Conservation (phyloP, 1,139 yeast species). For the Debaryomyces udenii region DNA sequence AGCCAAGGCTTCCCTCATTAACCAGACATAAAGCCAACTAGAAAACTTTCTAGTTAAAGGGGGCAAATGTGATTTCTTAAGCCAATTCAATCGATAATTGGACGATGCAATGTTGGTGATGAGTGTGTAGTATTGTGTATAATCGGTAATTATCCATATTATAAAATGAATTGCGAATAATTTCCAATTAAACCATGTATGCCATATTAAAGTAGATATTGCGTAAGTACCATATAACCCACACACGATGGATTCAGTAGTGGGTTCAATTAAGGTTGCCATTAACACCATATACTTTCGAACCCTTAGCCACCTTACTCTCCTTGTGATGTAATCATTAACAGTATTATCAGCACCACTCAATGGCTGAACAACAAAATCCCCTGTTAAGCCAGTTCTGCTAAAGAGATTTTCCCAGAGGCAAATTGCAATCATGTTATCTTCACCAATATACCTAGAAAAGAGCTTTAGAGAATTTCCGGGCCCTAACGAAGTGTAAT, state of each 20-base stretch:
- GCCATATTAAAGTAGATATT: constrained; percentile 49
- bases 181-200: constrained; percentile 32
- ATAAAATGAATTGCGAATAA: constrained; percentile 57
- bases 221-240: constrained; percentile 72
- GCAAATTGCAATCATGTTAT: constrained; percentile 88
- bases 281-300: constrained; percentile 84
- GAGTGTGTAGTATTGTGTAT: constrained; percentile 55
- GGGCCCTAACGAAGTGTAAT: constrained; percentile 33
- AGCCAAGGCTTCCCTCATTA: constrained; percentile 70
- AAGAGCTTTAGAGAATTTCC: constrained; percentile 68
- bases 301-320: constrained; percentile 88
- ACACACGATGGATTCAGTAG: constrained; percentile 75
- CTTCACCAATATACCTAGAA: constrained; percentile 86
- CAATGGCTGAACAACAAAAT: constrained; percentile 79
- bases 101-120: constrained; percentile 29
- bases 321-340: constrained; percentile 61
- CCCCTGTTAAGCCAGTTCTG: constrained; percentile 78
- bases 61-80: constrained; percentile 21
- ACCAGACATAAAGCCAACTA: constrained; percentile 55
- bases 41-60: constrained; percentile 15
- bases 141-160: constrained; percentile 68
- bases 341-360: constrained; percentile 49
- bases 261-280: constrained; percentile 85
- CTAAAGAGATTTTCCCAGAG: constrained; percentile 73
- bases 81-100: constrained; percentile 31